These are phyloP conservation scores for Boletus barrowsii DNA, from an alignment of 768 basidiomycete genomes.

Conservation along the genomic window DNA sequence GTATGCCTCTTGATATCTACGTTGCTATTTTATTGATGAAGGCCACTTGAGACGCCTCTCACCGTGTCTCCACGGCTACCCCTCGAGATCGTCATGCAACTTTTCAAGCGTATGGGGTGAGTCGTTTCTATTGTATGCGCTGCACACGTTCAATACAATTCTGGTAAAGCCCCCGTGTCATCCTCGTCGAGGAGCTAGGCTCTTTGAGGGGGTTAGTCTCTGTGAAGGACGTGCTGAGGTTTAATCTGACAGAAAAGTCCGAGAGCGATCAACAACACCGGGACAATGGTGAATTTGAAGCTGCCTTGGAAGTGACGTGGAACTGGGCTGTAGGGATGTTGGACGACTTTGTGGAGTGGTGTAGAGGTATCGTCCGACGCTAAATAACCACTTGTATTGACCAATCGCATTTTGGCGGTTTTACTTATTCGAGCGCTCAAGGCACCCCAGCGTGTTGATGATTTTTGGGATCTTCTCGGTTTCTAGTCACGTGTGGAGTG, in stretches of 20 bases:
- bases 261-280: conserved; percentile 48
- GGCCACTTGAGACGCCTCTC: conserved; percentile 71
- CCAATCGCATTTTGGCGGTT: background rate
- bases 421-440: background rate
- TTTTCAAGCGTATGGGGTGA: conserved; percentile 97
- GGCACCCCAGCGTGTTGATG: too few relatives aligned
- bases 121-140: conserved; percentile 28
- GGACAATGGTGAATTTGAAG: conserved; percentile 66
- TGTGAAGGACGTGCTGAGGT: conserved; percentile 92
- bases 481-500: too few relatives aligned
- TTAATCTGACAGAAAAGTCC: conserved; percentile 62
- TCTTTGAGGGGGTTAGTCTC: conserved; percentile 82
- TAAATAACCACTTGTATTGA: conserved; percentile 7
- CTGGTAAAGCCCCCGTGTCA: conserved; percentile 79
- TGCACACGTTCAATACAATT: background rate
- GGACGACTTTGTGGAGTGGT: conserved; percentile 32
- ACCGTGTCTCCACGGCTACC: conserved; percentile 90
- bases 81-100: conserved; percentile 94
- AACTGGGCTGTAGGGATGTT: conserved; percentile 43
- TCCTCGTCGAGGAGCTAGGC: conserved; percentile 88
- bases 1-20: background rate
- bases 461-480: too few relatives aligned
- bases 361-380: conserved; percentile 20
- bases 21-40: conserved; percentile 1
- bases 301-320: conserved; percentile 60